Conservation (phyloP, 2,329 filamentous ascomycete species). For the Fusarium redolens region DNA sequence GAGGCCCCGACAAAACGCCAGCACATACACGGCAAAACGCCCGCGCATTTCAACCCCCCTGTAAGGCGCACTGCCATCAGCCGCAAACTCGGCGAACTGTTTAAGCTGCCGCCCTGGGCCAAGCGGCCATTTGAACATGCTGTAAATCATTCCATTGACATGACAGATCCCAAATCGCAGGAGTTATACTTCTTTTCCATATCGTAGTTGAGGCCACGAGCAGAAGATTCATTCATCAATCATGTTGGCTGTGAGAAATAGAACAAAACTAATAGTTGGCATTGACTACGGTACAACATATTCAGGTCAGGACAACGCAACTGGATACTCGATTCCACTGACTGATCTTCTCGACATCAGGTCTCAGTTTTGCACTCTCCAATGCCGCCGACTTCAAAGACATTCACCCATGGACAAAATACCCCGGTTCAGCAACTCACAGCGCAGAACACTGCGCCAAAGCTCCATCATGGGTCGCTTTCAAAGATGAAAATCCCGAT, state of each 20-base stretch:
- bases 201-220: accelerated
- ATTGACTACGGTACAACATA: not conserved
- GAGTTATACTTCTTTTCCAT: not conserved
- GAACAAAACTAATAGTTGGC: not conserved
- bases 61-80: not conserved
- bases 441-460: not conserved
- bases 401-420: not conserved
- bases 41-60: not conserved
- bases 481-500: not conserved
- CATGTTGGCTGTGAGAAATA: not conserved
- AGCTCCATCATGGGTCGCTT: not conserved
- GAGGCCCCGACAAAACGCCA: not conserved
- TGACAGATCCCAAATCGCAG: accelerated
- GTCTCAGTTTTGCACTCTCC: not conserved
- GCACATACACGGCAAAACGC: not conserved
- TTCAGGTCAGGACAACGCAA: not conserved
- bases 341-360: not conserved
- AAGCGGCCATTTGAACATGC: not conserved
- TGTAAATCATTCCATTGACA: not conserved
- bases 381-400: not conserved
- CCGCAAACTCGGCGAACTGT: not conserved
- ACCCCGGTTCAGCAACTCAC: not conserved
- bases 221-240: accelerated
- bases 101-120: not conserved
- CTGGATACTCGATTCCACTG: accelerated